A percentile compares a stretch with the other conserved stretches of the same genome.
Conservation (phyloP, 257 asterid species). For the Paraleonurus japonicus region DNA sequence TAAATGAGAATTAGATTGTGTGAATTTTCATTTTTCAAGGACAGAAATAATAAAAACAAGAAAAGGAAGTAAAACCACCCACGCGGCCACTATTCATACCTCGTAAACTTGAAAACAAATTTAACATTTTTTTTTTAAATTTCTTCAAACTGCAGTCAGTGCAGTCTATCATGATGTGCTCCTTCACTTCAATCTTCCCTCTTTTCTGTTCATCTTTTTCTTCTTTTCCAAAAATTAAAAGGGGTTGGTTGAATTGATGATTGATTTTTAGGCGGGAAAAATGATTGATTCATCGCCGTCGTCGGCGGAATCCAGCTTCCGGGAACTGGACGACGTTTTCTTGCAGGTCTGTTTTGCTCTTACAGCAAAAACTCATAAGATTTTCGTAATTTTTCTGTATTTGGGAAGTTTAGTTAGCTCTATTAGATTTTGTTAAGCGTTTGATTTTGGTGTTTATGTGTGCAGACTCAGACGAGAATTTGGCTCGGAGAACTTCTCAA, state of each 20-base stretch:
- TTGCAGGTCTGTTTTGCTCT: constrained; percentile 56
- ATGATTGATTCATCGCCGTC: constrained; percentile 55
- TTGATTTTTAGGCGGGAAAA: constrained; percentile 38
- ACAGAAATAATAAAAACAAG: neutral
- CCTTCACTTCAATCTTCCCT: neutral
- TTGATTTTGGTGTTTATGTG: neutral
- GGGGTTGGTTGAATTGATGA: constrained; percentile 3
- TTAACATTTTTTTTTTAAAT: constrained; percentile 15
- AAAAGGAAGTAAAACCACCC: constrained; percentile 27
- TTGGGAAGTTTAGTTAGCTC: neutral
- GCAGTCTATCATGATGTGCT: neutral
- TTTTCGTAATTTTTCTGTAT: neutral
- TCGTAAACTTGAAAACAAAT: constrained; percentile 18
- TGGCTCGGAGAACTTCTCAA: constrained; percentile 81
- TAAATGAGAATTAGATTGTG: too few relatives aligned
- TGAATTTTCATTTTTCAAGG: constrained; percentile 17
- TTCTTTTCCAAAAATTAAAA: neutral
- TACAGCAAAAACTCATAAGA: neutral
- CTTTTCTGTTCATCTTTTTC: neutral
- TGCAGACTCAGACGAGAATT: constrained; percentile 76
- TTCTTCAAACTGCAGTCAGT: neutral
- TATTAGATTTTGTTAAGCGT: constrained; percentile 9
- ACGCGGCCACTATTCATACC: constrained; percentile 42
- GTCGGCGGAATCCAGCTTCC: constrained; percentile 70
- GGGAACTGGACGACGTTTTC: constrained; percentile 78